A percentile compares a stretch with the other conserved stretches of the same genome.
phyloP scores from a whole-genome alignment of 805 yeast genomes.

The Groenewaldozyma salmanticensis region DNA sequence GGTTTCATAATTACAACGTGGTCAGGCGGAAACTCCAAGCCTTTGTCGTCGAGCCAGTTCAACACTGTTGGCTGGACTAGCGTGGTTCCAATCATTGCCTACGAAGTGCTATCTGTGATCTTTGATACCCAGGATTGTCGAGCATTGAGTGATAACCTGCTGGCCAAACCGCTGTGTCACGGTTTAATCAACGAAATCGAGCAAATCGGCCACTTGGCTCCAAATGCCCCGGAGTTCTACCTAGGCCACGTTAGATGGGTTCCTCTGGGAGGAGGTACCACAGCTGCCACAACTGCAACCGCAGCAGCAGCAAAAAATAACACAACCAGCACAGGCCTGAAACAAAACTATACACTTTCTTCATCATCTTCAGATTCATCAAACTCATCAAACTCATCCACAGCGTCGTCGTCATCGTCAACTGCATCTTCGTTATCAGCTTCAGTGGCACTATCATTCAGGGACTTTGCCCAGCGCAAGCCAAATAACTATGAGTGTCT shows the following conservation, averaged over 20 bases:
- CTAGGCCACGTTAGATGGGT: conserved; percentile 34
- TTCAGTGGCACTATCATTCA: no score
- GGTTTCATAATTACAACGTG: no score
- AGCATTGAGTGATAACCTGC: conserved; percentile 50
- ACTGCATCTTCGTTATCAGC: conserved; percentile 2
- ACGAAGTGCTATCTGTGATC: conserved; percentile 65
- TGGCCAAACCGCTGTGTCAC: conserved; percentile 76
- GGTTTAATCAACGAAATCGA: conserved; percentile 71
- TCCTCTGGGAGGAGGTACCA: conserved; percentile 3
- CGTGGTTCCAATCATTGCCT: conserved; percentile 67
- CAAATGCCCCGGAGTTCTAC: no score
- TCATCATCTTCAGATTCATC: no score
- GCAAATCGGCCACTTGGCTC: conserved; percentile 42
- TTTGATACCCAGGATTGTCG: conserved; percentile 63
- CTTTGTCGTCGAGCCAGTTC: no score
- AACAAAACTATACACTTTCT: no score
- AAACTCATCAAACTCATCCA: no score
- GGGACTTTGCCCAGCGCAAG: conserved; percentile 51
- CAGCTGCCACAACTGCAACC: conserved; percentile 2
- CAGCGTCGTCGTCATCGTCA: conserved; percentile 4
- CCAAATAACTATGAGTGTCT: conserved; percentile 64
- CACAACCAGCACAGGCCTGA: no score
- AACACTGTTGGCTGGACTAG: no score
- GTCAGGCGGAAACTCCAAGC: no score
- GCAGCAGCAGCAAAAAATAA: neutral